Percentiles rank a stretch among this genome's conserved stretches.
Conservation (phyloP, 345 rosid genomes). For the Combretum micranthum region DNA sequence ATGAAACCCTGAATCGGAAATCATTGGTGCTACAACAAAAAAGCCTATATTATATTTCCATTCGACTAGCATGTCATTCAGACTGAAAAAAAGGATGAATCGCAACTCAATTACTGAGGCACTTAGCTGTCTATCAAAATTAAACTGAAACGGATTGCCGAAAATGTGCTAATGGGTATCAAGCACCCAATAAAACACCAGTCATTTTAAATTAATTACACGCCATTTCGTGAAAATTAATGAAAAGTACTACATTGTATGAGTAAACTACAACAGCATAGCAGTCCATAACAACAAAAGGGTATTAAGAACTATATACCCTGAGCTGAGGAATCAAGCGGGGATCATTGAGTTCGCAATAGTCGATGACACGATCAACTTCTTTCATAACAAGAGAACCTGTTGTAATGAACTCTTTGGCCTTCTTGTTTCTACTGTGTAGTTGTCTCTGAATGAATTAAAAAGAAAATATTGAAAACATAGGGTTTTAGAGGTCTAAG, state of each 20-base stretch:
- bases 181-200: too few species aligned
- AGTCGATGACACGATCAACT: constrained; percentile 86
- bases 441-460: constrained; percentile 52
- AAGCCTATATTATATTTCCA: too few species aligned
- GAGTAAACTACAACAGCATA: neutral
- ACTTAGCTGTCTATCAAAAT: too few species aligned
- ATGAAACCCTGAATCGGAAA: too few species aligned
- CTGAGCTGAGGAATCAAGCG: constrained; percentile 83
- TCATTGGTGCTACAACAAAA: too few species aligned
- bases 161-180: too few species aligned
- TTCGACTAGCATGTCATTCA: too few species aligned
- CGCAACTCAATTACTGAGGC: too few species aligned
- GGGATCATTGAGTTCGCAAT: constrained; percentile 71
- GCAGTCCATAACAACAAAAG: neutral
- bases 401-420: constrained; percentile 82
- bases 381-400: constrained; percentile 84
- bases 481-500: too few species aligned
- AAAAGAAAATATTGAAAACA: neutral
- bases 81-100: too few species aligned
- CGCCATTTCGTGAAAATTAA: neutral
- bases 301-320: constrained; percentile 19
- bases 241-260: neutral
- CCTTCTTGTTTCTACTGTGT: constrained; percentile 77
- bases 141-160: too few species aligned
- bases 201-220: too few species aligned